Conservation (phyloP, 2,329 filamentous ascomycete species). For the Calonectria pseudoturangicola region DNA sequence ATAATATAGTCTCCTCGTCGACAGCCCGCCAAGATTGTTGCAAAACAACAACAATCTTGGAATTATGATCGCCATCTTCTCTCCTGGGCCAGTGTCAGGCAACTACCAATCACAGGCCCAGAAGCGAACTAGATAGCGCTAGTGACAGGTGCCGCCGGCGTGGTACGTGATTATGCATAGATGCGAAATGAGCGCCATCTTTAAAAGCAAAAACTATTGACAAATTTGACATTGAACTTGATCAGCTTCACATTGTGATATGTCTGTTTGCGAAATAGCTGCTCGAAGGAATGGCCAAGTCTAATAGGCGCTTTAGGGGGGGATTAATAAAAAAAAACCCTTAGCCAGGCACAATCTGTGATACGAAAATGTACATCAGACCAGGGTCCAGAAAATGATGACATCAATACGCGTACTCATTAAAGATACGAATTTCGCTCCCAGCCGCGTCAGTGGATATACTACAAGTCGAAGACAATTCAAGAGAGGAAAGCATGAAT, state of each 20-base stretch:
- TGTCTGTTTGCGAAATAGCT: neutral
- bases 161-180: neutral
- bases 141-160: neutral
- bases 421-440: no score
- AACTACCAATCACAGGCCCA: neutral
- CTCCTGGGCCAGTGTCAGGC: neutral
- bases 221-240: neutral
- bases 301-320: no score
- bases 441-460: no score
- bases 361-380: no score
- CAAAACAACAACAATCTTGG: conserved; percentile 2
- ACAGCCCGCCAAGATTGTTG: neutral
- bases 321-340: no score
- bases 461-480: no score
- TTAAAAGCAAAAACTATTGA: neutral
- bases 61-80: conserved; percentile 14
- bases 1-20: conserved; percentile 1
- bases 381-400: no score
- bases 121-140: neutral
- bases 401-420: no score
- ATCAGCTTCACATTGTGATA: no score
- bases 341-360: no score
- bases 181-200: conserved; percentile 1
- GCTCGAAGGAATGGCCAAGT: neutral
- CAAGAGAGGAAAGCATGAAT: no score